Conservation (phyloP, 257 asterid genomes). For the Jacaranda copaia region DNA sequence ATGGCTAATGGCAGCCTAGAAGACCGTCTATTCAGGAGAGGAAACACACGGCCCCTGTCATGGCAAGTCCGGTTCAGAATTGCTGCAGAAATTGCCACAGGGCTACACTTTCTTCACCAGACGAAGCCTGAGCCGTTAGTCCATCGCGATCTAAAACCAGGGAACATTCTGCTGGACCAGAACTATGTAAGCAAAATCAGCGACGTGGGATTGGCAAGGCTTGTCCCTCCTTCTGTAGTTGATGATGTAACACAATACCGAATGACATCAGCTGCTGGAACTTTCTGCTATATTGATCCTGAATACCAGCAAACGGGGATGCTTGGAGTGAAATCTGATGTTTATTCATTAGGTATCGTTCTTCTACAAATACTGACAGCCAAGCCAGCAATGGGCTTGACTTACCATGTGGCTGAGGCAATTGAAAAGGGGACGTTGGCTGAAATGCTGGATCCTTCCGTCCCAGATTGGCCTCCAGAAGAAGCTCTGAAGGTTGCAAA, state of each 20-base stretch:
- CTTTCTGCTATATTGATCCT: conserved; percentile 90
- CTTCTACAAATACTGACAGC: conserved; percentile 76
- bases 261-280: conserved; percentile 90
- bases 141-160: conserved; percentile 93
- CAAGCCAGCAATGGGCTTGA: conserved; percentile 76
- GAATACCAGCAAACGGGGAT: conserved; percentile 93
- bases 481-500: conserved; percentile 63
- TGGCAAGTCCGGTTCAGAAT: conserved; percentile 88
- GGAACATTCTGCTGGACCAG: conserved; percentile 74
- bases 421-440: conserved; percentile 56
- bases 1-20: conserved; percentile 87
- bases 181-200: conserved; percentile 87
- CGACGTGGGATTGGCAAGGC: conserved; percentile 86
- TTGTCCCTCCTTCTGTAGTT: conserved; percentile 69
- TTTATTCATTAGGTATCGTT: conserved; percentile 77
- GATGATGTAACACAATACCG: conserved; percentile 81
- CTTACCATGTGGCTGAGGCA: conserved; percentile 55
- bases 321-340: conserved; percentile 89
- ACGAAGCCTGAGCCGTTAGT: conserved; percentile 94
- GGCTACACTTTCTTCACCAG: conserved; percentile 84
- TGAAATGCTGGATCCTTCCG: conserved; percentile 67
- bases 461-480: conserved; percentile 80
- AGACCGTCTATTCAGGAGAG: conserved; percentile 65
- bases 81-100: conserved; percentile 80
- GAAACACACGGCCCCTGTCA: conserved; percentile 59